phyloP scores from a whole-genome alignment of 345 rosid species.

The Luvunga scandens region DNA sequence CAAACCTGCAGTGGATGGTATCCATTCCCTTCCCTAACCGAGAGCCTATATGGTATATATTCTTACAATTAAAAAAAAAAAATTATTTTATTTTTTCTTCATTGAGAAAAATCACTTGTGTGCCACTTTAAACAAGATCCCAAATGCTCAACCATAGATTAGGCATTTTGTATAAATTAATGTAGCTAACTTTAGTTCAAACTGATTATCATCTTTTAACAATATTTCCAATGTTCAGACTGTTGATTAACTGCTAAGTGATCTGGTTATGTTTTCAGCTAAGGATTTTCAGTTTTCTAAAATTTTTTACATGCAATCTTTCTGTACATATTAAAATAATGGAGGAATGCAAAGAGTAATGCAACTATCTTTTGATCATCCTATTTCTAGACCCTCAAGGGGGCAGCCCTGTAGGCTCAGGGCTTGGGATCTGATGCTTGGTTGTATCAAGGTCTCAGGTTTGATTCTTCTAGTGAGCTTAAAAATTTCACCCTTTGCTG shows the following conservation, averaged over 20 bases:
- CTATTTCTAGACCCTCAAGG: background rate
- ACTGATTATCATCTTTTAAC: background rate
- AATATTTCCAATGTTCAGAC: background rate
- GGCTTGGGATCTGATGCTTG: too few relatives aligned
- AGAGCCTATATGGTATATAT: background rate
- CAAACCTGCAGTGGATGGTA: too few relatives aligned
- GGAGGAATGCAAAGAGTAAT: slow-evolving; percentile 57
- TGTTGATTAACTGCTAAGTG: background rate
- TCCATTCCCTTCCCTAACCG: too few relatives aligned
- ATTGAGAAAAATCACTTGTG: background rate
- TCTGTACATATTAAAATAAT: slow-evolving; percentile 47
- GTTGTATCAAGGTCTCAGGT: too few relatives aligned
- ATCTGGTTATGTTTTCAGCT: background rate
- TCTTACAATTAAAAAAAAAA: background rate
- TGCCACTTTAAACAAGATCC: background rate
- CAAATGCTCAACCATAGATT: background rate
- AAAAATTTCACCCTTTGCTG: too few relatives aligned
- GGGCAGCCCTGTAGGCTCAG: too few relatives aligned
- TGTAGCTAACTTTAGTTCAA: background rate
- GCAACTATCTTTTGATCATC: background rate
- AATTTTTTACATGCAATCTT: background rate
- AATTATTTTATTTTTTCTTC: background rate
- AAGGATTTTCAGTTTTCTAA: background rate
- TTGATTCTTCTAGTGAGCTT: too few relatives aligned
- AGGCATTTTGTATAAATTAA: background rate